Evolutionary conservation across 805 yeast species (phyloP).

Genomic region (Wickerhamiella parazyma): DNA sequence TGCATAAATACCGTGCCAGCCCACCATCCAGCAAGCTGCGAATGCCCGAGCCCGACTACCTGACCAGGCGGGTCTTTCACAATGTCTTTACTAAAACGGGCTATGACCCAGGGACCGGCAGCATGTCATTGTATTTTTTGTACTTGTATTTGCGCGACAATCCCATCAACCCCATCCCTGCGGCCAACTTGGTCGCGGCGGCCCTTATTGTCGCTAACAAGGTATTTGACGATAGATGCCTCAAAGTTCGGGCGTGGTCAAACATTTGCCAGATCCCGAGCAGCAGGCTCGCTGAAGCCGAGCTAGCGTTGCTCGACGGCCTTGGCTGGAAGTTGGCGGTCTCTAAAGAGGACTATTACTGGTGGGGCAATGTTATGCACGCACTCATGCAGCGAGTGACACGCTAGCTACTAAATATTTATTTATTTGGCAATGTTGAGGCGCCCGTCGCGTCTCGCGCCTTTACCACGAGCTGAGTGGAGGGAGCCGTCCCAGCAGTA

Average conservation of each 20-base stretch:
- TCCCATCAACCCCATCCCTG: background rate
- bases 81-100: background rate
- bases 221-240: slow-evolving; percentile 1
- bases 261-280: background rate
- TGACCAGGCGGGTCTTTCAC: background rate
- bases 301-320: background rate
- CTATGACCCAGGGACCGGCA: slow-evolving; percentile 1
- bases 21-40: background rate
- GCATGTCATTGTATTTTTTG: slow-evolving; percentile 1
- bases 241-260: background rate
- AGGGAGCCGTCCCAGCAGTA: slow-evolving; percentile 67
- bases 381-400: background rate
- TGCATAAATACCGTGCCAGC: background rate
- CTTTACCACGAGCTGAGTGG: background rate
- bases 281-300: slow-evolving; percentile 2
- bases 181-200: background rate
- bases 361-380: slow-evolving; percentile 5
- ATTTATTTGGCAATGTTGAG: slow-evolving; percentile 12
- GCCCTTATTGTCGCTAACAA: slow-evolving; percentile 4
- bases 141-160: background rate
- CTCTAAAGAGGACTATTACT: slow-evolving; percentile 1
- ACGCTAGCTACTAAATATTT: background rate
- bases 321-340: background rate
- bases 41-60: background rate
- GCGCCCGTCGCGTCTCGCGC: slow-evolving; percentile 26